Conservation (phyloP, 345 rosid genomes). For the Rhodamnia argentea region DNA sequence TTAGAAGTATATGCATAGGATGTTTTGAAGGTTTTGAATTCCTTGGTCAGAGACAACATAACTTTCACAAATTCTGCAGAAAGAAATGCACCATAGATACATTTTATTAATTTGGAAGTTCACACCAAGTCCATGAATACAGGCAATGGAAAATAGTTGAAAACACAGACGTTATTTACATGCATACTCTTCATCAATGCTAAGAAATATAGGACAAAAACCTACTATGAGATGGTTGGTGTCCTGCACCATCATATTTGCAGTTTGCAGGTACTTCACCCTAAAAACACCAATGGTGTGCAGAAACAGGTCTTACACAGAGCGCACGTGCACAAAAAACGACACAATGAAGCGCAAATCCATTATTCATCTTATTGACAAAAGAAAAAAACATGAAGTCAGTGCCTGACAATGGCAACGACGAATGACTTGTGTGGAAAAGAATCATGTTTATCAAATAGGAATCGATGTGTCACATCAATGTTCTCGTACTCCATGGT, state of each 20-base stretch:
- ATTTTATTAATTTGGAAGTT: neutral
- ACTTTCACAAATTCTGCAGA: neutral
- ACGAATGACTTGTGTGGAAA: neutral
- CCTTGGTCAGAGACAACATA: neutral
- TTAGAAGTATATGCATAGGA: neutral
- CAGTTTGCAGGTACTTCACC: neutral
- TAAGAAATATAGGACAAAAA: neutral
- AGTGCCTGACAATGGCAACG: neutral
- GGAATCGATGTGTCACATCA: neutral
- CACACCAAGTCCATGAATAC: neutral
- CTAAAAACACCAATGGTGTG: neutral
- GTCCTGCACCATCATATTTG: neutral
- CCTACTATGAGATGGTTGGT: neutral
- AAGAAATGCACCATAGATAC: neutral
- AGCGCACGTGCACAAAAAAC: neutral
- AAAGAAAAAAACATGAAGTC: neutral
- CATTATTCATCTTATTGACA: neutral
- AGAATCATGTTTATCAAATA: neutral
- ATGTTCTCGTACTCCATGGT: neutral
- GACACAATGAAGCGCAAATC: neutral
- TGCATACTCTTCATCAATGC: neutral
- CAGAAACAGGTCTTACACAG: neutral
- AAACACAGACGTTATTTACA: neutral
- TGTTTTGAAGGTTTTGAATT: neutral
- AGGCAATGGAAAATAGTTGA: neutral